phyloP scores from a whole-genome alignment of 2,329 filamentous ascomycete genomes.

The Colletotrichum sp. region DNA sequence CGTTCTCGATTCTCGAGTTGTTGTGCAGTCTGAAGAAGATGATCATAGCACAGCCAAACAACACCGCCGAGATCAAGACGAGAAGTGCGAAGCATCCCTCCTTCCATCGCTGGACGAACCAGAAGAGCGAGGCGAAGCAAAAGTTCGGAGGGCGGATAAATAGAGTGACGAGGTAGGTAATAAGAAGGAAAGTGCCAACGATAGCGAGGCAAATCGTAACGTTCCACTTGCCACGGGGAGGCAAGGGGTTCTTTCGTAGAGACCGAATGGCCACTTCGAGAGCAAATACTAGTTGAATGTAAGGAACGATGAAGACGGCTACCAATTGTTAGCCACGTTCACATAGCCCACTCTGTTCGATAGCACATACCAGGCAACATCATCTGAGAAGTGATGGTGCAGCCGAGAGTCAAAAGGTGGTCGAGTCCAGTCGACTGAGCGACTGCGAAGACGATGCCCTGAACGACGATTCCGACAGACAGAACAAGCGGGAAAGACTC shows the following conservation, averaged over 20 bases:
- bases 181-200: constrained; percentile 55
- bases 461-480: constrained; percentile 61
- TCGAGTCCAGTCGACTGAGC: constrained; percentile 62
- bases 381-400: constrained; percentile 58
- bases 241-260: constrained; percentile 60
- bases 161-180: constrained; percentile 64
- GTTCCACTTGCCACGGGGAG: constrained; percentile 63
- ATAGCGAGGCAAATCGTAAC: constrained; percentile 60
- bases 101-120: constrained; percentile 69
- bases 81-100: constrained; percentile 61
- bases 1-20: constrained; percentile 57
- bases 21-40: constrained; percentile 64
- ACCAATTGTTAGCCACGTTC: constrained; percentile 26
- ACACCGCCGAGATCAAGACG: constrained; percentile 50
- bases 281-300: constrained; percentile 69
- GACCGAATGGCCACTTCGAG: constrained; percentile 65
- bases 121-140: constrained; percentile 72
- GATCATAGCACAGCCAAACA: constrained; percentile 55
- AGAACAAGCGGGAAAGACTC: constrained; percentile 62
- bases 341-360: background rate
- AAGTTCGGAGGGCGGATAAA: constrained; percentile 59
- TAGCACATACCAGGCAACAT: constrained; percentile 61
- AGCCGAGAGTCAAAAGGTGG: constrained; percentile 55
- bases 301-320: constrained; percentile 73
- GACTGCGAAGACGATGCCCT: constrained; percentile 62